Base-by-base conservation (phyloP, 345 rosid species). In the Capsella bursapastoris region DNA sequence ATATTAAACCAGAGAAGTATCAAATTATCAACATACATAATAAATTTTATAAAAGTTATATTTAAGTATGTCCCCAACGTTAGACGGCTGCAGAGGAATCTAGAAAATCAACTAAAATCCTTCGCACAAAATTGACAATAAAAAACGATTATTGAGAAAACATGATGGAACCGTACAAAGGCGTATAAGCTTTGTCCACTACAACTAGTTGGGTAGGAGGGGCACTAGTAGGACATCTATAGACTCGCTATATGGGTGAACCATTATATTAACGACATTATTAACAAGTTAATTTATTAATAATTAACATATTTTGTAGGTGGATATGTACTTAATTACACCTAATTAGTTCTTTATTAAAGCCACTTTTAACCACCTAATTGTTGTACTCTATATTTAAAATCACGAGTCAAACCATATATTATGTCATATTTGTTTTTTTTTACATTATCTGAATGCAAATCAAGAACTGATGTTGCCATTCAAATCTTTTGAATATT, bases 201-300 rank as follows among this genome's bases (percentile, higher is more conserved):
- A 72, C 53, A 34, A 53, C 52, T 2, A 72, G 70, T 62, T 64
- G 64, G 76, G 70, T 72, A 31, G 76, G 70, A 43, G 43, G 76
- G 70, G 64, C 48, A 64, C 64, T 53, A 45, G 76, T 72, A 64
- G 76, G 76, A 62, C 76, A 72, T 4, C 45, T 3, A 34, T 43
- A 41, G 14, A 8, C 55, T 22, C 25, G 25, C 25, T 1, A 44
- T 43, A 41, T 13, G 34, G 53, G 13, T 10, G 31, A 70, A 40
- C 27, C 61, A 40, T 29, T 62, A 29, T 53, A 62, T 16, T 58
- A 27, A 51, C 28, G 29, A 37, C 3, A 15, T 69, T 57, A 44
- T 40, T 68, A 9, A 49, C 27, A n/a, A 6, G 14, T 15, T 61
- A 5, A 37, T 50, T 31, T n/a, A 13, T 15, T 49, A 18, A 45